phyloP scores from a whole-genome alignment of 768 basidiomycete species.

The Mycena belliarum region DNA sequence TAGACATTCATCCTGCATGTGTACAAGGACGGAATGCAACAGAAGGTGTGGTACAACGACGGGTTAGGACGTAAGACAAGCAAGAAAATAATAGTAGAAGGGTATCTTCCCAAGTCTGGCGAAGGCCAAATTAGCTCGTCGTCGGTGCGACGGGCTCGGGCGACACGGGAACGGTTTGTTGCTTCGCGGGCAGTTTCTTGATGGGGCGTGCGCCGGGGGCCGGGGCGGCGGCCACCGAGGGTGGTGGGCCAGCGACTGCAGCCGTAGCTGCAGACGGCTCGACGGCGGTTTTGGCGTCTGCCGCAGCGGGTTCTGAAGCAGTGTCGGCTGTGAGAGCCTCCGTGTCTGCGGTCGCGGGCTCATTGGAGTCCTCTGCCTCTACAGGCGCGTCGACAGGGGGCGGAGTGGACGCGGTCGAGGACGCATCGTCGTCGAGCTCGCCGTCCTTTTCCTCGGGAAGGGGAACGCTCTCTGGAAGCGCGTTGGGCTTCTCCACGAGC shows the following conservation, averaged over 20 bases:
- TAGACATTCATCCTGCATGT: constrained; percentile 11
- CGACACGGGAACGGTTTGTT: not conserved
- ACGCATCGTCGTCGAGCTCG: constrained; percentile 37
- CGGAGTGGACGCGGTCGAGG: constrained; percentile 24
- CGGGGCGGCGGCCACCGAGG: not conserved
- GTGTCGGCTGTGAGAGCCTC: not conserved
- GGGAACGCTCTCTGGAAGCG: constrained; percentile 38
- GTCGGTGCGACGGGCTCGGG: not conserved
- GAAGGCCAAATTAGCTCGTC: not conserved
- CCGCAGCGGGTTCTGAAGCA: not conserved
- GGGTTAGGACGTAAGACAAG: constrained; percentile 10
- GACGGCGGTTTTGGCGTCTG: not conserved
- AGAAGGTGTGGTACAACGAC: constrained; percentile 12
- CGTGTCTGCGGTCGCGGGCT: not conserved
- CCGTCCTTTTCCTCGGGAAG: constrained; percentile 40
- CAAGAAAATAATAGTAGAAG: constrained; percentile 9
- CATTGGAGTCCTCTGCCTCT: constrained; percentile 1
- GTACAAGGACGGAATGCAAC: constrained; percentile 13
- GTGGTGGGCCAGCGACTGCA: not conserved
- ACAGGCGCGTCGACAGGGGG: constrained; percentile 18
- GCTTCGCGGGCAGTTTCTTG: constrained; percentile 12
- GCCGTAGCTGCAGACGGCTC: not conserved
- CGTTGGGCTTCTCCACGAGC: constrained; percentile 43
- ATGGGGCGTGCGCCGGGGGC: constrained; percentile 2
- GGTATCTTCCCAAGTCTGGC: constrained; percentile 4